These are phyloP conservation scores for Pezicula carpinea DNA, from an alignment of 2,329 filamentous ascomycete species.

Conservation along the genomic window DNA sequence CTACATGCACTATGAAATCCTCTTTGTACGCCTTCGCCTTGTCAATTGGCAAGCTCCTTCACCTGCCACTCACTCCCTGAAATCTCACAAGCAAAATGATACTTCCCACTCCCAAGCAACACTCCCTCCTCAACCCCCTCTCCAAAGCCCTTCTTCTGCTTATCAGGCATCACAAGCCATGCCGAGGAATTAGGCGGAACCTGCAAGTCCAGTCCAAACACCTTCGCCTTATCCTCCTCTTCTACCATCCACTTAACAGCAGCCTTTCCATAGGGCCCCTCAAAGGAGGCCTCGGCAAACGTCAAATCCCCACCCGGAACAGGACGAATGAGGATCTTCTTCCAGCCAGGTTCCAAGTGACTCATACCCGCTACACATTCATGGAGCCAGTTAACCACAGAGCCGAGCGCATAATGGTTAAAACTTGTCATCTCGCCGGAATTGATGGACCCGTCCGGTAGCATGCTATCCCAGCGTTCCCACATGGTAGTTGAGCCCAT, in stretches of 20 bases:
- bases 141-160: not conserved
- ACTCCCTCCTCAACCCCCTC: not conserved
- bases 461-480: constrained; percentile 34
- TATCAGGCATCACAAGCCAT: constrained; percentile 3
- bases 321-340: constrained; percentile 19
- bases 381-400: constrained; percentile 2
- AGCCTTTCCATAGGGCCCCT: constrained; percentile 22
- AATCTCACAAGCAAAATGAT: constrained; percentile 4
- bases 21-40: no score
- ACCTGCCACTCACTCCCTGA: not conserved
- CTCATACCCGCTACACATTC: constrained; percentile 26
- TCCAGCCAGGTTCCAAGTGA: constrained; percentile 23
- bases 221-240: not conserved
- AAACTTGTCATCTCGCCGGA: constrained; percentile 31
- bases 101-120: constrained; percentile 2
- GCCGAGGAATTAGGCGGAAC: constrained; percentile 8
- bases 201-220: constrained; percentile 1
- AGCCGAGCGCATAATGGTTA: constrained; percentile 33
- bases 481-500: constrained; percentile 33
- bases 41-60: not conserved
- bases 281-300: constrained; percentile 19
- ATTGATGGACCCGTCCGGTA: constrained; percentile 29
- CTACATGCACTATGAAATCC: no score
- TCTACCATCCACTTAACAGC: constrained; percentile 1
- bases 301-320: constrained; percentile 23